phyloP scores from a whole-genome alignment of 2,329 filamentous ascomycete species.

The Pyrenochaeta sp. region DNA sequence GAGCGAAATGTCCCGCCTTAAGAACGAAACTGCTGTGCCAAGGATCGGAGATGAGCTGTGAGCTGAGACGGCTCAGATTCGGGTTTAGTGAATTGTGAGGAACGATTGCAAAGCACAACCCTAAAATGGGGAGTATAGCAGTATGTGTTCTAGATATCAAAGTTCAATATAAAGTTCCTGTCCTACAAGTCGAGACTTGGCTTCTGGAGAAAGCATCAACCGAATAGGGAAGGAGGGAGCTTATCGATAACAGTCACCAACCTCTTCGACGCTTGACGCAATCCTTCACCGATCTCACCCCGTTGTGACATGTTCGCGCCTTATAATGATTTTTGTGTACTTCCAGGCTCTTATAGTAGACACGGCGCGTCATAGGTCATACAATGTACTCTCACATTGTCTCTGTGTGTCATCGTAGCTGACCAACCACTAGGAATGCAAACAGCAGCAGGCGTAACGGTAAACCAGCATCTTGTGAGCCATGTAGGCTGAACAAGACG shows the following conservation, averaged over 20 bases:
- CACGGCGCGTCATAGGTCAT: background rate
- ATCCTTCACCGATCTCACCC: background rate
- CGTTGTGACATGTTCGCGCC: background rate
- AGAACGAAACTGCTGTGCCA: too few species aligned
- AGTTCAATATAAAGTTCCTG: too few species aligned
- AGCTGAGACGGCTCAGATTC: too few species aligned
- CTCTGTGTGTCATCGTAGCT: conserved; percentile 5
- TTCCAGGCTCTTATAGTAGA: background rate
- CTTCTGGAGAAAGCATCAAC: too few species aligned
- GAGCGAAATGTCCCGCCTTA: too few species aligned
- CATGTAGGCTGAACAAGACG: conserved; percentile 44
- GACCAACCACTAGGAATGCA: conserved; percentile 25
- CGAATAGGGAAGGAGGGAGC: too few species aligned
- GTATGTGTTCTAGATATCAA: too few species aligned
- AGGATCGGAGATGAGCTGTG: too few species aligned
- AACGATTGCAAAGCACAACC: too few species aligned
- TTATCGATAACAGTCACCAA: background rate
- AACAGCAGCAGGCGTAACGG: conserved; percentile 41
- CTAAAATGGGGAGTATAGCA: too few species aligned
- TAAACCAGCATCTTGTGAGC: conserved; percentile 44
- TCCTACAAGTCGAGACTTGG: too few species aligned
- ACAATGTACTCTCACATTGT: conserved; percentile 3
- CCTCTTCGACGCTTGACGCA: background rate
- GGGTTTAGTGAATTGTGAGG: too few species aligned
- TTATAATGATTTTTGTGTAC: background rate